These are phyloP conservation scores for Helicostylum pulchrum DNA, from an alignment of 192 early-diverging fungal species.

Conservation along the genomic window DNA sequence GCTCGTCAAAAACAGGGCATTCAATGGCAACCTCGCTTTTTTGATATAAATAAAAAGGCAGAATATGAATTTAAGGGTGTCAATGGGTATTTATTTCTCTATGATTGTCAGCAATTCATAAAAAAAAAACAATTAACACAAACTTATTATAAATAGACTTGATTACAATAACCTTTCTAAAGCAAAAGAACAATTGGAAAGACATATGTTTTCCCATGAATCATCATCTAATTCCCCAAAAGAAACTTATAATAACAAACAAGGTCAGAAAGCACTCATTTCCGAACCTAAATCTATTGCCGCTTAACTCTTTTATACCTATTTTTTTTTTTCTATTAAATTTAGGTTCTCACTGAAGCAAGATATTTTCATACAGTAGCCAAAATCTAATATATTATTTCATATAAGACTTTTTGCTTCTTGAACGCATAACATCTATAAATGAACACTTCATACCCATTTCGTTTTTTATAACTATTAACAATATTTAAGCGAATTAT, in stretches of 20 bases:
- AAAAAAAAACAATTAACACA: background rate
- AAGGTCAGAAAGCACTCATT: background rate
- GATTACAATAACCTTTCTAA: background rate
- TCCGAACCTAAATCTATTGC: conserved; percentile 1
- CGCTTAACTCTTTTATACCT: background rate
- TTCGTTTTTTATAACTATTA: too few species aligned
- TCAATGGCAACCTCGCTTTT: conserved; percentile 64
- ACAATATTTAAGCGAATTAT: too few species aligned
- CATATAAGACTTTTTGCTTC: background rate
- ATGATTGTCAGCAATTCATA: background rate
- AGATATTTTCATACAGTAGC: background rate
- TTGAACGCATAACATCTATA: too few species aligned
- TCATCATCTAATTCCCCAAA: background rate
- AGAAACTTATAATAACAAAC: background rate
- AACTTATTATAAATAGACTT: background rate
- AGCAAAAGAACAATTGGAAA: conserved; percentile 8
- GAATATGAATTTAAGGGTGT: conserved; percentile 45
- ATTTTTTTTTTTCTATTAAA: background rate
- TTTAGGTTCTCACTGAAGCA: background rate
- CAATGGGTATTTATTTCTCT: conserved; percentile 9
- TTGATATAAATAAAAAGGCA: conserved; percentile 35
- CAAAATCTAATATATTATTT: background rate
- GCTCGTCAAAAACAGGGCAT: conserved; percentile 50
- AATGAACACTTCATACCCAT: too few species aligned
- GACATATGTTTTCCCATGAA: background rate